Evolutionary conservation across 805 yeast species (phyloP).

Genomic region (Yarrowia deformans): DNA sequence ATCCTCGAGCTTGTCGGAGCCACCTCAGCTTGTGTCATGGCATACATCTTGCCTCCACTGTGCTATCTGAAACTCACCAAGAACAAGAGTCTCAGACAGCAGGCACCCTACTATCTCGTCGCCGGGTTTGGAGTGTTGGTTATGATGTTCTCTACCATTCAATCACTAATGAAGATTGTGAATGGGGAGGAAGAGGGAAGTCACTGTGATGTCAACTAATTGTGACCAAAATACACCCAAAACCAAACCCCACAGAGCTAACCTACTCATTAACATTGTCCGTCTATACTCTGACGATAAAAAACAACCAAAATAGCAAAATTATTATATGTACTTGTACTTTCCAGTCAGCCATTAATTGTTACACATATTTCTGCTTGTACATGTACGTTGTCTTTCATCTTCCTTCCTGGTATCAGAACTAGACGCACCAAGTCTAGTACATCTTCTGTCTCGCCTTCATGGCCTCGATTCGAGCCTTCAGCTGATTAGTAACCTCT

Average conservation of each 20-base stretch:
- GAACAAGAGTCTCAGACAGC: conserved; percentile 54
- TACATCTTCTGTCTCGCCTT: conserved; percentile 56
- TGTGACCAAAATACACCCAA: not conserved
- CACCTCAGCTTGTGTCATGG: conserved; percentile 90
- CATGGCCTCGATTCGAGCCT: conserved; percentile 89
- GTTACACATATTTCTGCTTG: not conserved
- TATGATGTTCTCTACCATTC: conserved; percentile 80
- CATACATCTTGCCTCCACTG: conserved; percentile 88
- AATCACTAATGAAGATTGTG: conserved; percentile 63
- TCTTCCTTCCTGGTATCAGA: not conserved
- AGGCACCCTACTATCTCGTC: conserved; percentile 62
- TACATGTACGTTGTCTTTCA: conserved; percentile 1
- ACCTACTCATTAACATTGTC: not conserved
- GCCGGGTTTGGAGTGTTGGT: conserved; percentile 77
- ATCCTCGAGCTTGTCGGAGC: conserved; percentile 91
- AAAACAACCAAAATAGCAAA: not conserved
- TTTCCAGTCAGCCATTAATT: not conserved
- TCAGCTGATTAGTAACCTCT: conserved; percentile 83
- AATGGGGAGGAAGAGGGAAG: conserved; percentile 51
- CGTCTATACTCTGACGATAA: not conserved
- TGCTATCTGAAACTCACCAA: conserved; percentile 74
- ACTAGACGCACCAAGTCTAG: not conserved
- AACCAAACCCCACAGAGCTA: not conserved
- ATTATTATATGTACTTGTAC: not conserved
- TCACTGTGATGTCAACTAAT: conserved; percentile 16